These are phyloP conservation scores for Trichophyton schoenleinii DNA, from an alignment of 2,329 filamentous ascomycete genomes.

Conservation along the genomic window DNA sequence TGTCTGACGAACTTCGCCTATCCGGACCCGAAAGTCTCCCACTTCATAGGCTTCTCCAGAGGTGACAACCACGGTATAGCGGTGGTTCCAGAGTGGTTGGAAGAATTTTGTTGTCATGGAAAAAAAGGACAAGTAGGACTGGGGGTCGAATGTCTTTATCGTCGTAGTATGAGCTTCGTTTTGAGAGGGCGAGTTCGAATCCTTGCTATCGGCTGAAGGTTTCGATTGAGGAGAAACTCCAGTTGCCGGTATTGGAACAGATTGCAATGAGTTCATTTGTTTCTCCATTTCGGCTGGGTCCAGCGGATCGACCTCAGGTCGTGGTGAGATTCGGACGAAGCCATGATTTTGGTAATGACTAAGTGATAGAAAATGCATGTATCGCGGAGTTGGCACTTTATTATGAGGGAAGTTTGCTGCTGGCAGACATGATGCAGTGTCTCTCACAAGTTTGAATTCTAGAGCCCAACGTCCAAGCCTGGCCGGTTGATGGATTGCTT, in stretches of 20 bases:
- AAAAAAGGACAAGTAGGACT: slow-evolving; percentile 25
- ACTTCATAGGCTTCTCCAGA: slow-evolving; percentile 30
- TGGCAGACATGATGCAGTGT: slow-evolving; percentile 30
- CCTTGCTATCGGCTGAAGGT: background rate
- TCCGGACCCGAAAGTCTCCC: slow-evolving; percentile 31
- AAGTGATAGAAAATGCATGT: slow-evolving; percentile 33
- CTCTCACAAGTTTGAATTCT: slow-evolving; percentile 33
- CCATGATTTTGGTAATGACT: slow-evolving; percentile 30
- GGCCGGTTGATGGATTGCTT: slow-evolving; percentile 24
- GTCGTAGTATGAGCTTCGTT: slow-evolving; percentile 9
- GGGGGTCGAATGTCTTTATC: slow-evolving; percentile 29
- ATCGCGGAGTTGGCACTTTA: slow-evolving; percentile 23
- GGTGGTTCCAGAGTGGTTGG: slow-evolving; percentile 32
- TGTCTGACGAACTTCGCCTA: slow-evolving; percentile 33
- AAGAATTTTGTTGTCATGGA: slow-evolving; percentile 31
- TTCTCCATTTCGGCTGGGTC: background rate
- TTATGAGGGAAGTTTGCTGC: slow-evolving; percentile 21
- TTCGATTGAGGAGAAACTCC: background rate
- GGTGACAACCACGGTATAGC: slow-evolving; percentile 26
- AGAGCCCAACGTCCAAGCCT: slow-evolving; percentile 29
- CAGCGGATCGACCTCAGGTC: slow-evolving; percentile 12
- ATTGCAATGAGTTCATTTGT: background rate
- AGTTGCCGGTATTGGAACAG: background rate
- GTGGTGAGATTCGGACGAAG: slow-evolving; percentile 30
- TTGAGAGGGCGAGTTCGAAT: background rate